These are phyloP conservation scores for Sporothrix dimorphospora DNA, from an alignment of 2,329 filamentous ascomycete species.

Conservation along the genomic window DNA sequence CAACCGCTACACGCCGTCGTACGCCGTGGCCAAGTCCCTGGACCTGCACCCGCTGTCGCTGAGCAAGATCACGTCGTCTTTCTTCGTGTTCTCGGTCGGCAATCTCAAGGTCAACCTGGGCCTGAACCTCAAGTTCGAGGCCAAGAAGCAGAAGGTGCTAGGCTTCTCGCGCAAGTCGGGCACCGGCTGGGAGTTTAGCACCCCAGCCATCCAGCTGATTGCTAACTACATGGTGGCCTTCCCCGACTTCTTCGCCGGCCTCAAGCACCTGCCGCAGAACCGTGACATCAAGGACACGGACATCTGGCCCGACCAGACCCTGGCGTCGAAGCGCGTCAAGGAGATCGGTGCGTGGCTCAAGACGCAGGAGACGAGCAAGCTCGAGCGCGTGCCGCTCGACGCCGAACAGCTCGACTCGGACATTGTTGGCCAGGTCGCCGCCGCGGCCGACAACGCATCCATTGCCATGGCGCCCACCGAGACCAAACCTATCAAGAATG, in stretches of 20 bases:
- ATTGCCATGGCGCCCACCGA: constrained; percentile 57
- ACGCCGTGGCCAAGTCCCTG: constrained; percentile 80
- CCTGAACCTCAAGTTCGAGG: constrained; percentile 95
- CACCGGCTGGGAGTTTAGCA: constrained; percentile 94
- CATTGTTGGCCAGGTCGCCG: constrained; percentile 79
- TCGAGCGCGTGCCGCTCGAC: constrained; percentile 94
- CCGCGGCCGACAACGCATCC: constrained; percentile 65
- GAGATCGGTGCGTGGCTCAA: constrained; percentile 95
- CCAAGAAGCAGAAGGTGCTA: constrained; percentile 90
- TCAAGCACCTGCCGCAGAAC: constrained; percentile 81
- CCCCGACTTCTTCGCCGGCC: constrained; percentile 90
- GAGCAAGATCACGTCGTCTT: constrained; percentile 95
- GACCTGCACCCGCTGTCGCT: constrained; percentile 82
- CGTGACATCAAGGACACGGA: constrained; percentile 84
- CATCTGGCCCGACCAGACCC: constrained; percentile 74
- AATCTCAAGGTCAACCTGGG: constrained; percentile 81
- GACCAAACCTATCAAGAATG: constrained; percentile 72
- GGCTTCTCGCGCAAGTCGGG: constrained; percentile 88
- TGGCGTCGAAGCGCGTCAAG: constrained; percentile 80
- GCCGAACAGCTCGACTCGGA: constrained; percentile 95
- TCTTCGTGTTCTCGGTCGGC: constrained; percentile 76
- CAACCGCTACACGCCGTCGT: constrained; percentile 83
- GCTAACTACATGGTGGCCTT: constrained; percentile 90
- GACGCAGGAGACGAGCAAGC: constrained; percentile 83
- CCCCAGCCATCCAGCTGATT: constrained; percentile 78